These are phyloP conservation scores for Cucurbita pepo DNA, from an alignment of 306 rosid species.

Conservation along the genomic window DNA sequence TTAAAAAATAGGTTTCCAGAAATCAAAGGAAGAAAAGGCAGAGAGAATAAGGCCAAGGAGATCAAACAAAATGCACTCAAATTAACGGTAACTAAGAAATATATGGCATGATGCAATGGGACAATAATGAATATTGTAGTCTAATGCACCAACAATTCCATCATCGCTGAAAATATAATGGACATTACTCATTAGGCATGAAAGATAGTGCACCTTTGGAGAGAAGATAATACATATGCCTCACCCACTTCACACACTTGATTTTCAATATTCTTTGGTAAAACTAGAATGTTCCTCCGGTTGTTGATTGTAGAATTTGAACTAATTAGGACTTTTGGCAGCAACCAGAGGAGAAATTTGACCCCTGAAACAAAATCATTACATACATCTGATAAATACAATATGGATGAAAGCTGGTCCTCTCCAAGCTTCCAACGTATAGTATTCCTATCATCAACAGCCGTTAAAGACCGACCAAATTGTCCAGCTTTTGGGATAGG, in stretches of 20 bases:
- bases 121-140: background rate
- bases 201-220: conserved; percentile 47
- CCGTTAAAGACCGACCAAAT: conserved; percentile 43
- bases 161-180: background rate
- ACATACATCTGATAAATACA: conserved; percentile 61
- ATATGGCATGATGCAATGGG: background rate
- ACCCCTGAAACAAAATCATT: conserved; percentile 70
- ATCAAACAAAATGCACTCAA: background rate
- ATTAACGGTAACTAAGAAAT: background rate
- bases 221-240: conserved; percentile 71
- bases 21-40: background rate
- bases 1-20: background rate
- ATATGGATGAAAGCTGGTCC: conserved; percentile 65
- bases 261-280: conserved; percentile 56
- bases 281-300: conserved; percentile 47
- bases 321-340: conserved; percentile 59
- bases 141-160: background rate
- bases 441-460: conserved; percentile 47
- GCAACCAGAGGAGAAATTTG: conserved; percentile 77
- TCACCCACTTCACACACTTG: conserved; percentile 85
- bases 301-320: conserved; percentile 51
- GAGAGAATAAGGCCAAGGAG: background rate
- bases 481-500: conserved; percentile 52
- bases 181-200: background rate
- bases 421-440: conserved; percentile 79